These are phyloP conservation scores for Graphiopsis chlorocephala DNA, from an alignment of 2,329 filamentous ascomycete species.

Conservation along the genomic window DNA sequence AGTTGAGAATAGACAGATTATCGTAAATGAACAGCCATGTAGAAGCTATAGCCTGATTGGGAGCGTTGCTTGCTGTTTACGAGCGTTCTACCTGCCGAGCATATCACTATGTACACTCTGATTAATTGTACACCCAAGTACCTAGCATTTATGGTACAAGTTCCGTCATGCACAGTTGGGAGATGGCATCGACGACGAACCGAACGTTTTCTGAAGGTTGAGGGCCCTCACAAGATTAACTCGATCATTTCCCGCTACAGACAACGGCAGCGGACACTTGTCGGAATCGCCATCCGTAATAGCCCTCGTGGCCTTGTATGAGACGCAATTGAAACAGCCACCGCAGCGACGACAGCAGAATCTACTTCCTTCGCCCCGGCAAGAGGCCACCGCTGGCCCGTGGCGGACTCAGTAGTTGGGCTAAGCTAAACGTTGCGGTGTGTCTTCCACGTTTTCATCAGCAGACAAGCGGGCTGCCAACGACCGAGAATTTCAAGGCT, in stretches of 20 bases:
- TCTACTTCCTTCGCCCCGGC: conserved; percentile 7
- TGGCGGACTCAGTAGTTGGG: not conserved
- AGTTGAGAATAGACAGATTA: not conserved
- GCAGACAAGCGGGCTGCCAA: not conserved
- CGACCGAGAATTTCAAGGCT: not conserved
- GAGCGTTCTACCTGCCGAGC: not conserved
- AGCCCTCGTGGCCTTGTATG: not conserved
- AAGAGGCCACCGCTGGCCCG: conserved; percentile 1
- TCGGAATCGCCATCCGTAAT: conserved; percentile 2
- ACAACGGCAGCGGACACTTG: not conserved
- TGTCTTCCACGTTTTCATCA: conserved; percentile 12
- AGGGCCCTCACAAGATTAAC: conserved; percentile 6
- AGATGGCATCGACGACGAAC: not conserved
- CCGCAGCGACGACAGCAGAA: not conserved
- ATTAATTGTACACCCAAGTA: not conserved
- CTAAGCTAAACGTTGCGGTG: conserved; percentile 4
- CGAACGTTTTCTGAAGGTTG: conserved; percentile 11
- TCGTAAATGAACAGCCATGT: not conserved
- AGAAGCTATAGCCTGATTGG: not conserved
- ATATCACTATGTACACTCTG: not conserved
- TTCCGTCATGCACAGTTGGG: not conserved
- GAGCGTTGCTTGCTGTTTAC: not conserved
- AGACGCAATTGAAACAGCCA: conserved; percentile 8
- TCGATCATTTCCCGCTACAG: conserved; percentile 10
- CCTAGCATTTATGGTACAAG: not conserved